phyloP scores from a whole-genome alignment of 352 stramenopile species.

The Phytophthora idaei region DNA sequence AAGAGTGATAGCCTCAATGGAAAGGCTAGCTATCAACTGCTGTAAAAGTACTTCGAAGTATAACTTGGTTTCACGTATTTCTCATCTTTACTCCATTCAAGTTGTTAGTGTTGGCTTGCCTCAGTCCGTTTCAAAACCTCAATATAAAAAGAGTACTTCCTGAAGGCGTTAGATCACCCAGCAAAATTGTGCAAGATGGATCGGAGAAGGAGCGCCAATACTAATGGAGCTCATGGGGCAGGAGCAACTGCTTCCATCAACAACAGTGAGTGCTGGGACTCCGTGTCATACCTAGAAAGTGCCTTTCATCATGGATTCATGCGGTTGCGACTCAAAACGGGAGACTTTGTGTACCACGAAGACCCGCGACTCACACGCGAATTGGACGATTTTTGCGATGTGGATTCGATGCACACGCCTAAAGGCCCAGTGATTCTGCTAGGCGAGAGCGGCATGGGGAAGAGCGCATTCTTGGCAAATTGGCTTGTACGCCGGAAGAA shows the following conservation, averaged over 20 bases:
- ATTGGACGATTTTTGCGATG: slow-evolving; percentile 85
- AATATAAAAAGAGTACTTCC: too few species aligned
- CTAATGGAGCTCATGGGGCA: slow-evolving; percentile 15
- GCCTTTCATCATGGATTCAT: slow-evolving; percentile 87
- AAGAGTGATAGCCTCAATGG: slow-evolving; percentile 19
- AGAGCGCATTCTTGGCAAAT: slow-evolving; percentile 80
- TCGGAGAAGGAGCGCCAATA: slow-evolving; percentile 25
- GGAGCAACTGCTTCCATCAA: slow-evolving; percentile 18
- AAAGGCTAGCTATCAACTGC: slow-evolving; percentile 11
- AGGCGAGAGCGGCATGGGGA: slow-evolving; percentile 75
- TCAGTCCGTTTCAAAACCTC: too few species aligned
- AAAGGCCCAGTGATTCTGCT: slow-evolving; percentile 79
- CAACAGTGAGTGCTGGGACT: slow-evolving; percentile 74
- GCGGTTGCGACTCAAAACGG: slow-evolving; percentile 62
- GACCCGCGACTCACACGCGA: slow-evolving; percentile 65
- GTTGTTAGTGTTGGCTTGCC: too few species aligned
- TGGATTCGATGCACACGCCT: slow-evolving; percentile 83
- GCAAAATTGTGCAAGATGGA: slow-evolving; percentile 12
- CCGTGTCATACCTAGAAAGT: slow-evolving; percentile 81
- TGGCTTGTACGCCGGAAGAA: slow-evolving; percentile 86
- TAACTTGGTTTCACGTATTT: too few species aligned
- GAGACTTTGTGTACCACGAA: slow-evolving; percentile 81
- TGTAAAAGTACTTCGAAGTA: neutral
- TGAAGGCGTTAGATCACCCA: neutral
- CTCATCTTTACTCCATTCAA: too few species aligned